Evolutionary conservation across 2,329 filamentous ascomycete species (phyloP), one percentile per base, ranked within the genome.

Genomic region (Clathrospora elynae): DNA sequence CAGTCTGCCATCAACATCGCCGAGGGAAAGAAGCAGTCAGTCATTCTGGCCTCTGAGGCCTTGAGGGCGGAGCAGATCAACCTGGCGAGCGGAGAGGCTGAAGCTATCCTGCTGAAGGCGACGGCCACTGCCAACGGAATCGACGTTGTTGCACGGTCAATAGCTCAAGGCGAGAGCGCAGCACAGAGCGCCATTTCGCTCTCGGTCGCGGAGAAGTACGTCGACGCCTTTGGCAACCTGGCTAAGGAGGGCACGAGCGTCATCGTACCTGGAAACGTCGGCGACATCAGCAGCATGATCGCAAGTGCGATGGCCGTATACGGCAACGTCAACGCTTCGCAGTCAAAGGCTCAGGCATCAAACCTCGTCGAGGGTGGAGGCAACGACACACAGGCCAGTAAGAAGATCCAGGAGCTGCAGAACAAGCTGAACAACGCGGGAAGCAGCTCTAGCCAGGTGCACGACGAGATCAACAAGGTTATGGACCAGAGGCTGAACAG

Each of bases 1-100:
- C 93, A 99, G 75, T 92, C 86, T 63, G 93, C 93, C 25, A 99
- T 99, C 81, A 99, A 99, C 72, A 96, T 99, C 57, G 93, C 93
- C 42, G 93, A 99, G 77, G 93, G 93, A 71, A 84, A 86, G 73
- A 99, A 99, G 78, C 93, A 97, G 78, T 90, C 86, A 58, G 92
- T 96, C 14, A 99, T 99, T 59, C 79, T 99, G 16, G 93, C 93
- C 0, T 96, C 90, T 6, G 93, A 99, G 74, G 93, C 93, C 11
- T 66, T 96, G 73, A 84, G 85, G 57, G 83, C 88, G 11, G 92
- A 99, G 76, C 83, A 95, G 70, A 93, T 99, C 77, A 99, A 99
- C 74, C 81, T 84, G 68, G 93, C 93, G 7, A 82, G 80, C 64
- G 93, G 93, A 81, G 93, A 99, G 75, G 88, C 93, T 7, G 88